These are phyloP conservation scores for Nothomitra cinnamomea DNA, from an alignment of 2,329 filamentous ascomycete genomes.

Conservation along the genomic window DNA sequence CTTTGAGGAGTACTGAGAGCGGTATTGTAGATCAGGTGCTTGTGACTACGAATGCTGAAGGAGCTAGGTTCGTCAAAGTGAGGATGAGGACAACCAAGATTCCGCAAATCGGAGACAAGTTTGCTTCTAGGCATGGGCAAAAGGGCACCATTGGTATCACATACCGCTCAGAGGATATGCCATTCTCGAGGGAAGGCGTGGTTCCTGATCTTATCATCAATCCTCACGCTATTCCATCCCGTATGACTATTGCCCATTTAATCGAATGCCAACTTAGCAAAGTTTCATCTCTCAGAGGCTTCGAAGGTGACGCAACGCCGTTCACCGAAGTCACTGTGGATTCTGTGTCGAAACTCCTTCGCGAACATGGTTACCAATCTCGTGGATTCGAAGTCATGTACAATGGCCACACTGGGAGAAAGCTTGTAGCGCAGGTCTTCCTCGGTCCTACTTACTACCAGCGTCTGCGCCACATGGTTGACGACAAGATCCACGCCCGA, in stretches of 20 bases:
- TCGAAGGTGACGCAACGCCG: conserved; percentile 92
- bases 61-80: conserved; percentile 91
- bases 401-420: conserved; percentile 90
- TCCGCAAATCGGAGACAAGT: conserved; percentile 97
- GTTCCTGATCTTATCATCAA: conserved; percentile 97
- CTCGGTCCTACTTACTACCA: conserved; percentile 98
- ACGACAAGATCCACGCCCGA: conserved; percentile 99
- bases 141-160: conserved; percentile 99
- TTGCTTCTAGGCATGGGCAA: conserved; percentile 95
- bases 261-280: conserved; percentile 97
- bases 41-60: conserved; percentile 86
- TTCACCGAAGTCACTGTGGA: conserved; percentile 97
- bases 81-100: conserved; percentile 95
- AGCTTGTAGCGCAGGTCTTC: conserved; percentile 89
- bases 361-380: conserved; percentile 85
- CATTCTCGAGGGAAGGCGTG: conserved; percentile 81
- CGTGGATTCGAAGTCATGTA: conserved; percentile 98
- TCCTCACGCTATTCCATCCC: conserved; percentile 96
- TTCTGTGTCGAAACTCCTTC: conserved; percentile 70
- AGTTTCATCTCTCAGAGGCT: conserved; percentile 80
- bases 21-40: conserved; percentile 92
- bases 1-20: conserved; percentile 85
- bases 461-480: conserved; percentile 96
- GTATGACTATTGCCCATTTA: conserved; percentile 99
- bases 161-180: conserved; percentile 96